Conservation (phyloP, 2,329 filamentous ascomycete species). For the Beauveria scarabaeidicola region DNA sequence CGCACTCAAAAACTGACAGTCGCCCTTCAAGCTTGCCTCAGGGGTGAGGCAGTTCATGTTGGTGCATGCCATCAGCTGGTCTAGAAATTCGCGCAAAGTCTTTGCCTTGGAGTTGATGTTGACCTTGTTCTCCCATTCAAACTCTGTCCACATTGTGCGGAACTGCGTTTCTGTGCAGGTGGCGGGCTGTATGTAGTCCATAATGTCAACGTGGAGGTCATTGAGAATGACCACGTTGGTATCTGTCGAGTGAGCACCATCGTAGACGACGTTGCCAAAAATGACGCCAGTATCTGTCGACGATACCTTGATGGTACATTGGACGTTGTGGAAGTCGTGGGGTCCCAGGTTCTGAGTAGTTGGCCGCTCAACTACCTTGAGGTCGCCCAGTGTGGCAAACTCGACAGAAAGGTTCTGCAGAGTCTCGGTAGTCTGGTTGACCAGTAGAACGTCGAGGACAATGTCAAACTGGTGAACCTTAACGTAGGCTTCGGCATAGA, state of each 20-base stretch:
- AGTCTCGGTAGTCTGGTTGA: conserved; percentile 95
- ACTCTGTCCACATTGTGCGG: conserved; percentile 99
- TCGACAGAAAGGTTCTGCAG: conserved; percentile 95
- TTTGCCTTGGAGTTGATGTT: conserved; percentile 99
- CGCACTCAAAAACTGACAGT: conserved; percentile 95
- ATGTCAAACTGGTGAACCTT: conserved; percentile 99
- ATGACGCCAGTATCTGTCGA: conserved; percentile 98
- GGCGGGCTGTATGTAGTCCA: conserved; percentile 99
- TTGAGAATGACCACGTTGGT: conserved; percentile 97
- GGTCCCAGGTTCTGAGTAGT: conserved; percentile 92
- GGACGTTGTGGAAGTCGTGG: conserved; percentile 96
- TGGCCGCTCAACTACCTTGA: conserved; percentile 95
- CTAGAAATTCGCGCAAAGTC: conserved; percentile 81
- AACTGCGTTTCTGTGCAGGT: conserved; percentile 97
- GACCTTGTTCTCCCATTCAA: conserved; percentile 99
- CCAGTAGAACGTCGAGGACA: conserved; percentile 87
- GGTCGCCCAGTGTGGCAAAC: conserved; percentile 93
- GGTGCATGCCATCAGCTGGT: conserved; percentile 91
- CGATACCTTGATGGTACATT: conserved; percentile 97
- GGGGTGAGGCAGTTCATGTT: conserved; percentile 98
- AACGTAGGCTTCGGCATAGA: conserved; percentile 98
- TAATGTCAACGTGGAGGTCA: conserved; percentile 96
- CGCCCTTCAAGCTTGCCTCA: conserved; percentile 90
- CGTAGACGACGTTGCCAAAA: conserved; percentile 97
- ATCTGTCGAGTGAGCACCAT: conserved; percentile 83